Percentiles rank a stretch among this genome's conserved stretches.
These are phyloP conservation scores for Aeschynomene evenia DNA, from an alignment of 306 rosid species.

Conservation along the genomic window DNA sequence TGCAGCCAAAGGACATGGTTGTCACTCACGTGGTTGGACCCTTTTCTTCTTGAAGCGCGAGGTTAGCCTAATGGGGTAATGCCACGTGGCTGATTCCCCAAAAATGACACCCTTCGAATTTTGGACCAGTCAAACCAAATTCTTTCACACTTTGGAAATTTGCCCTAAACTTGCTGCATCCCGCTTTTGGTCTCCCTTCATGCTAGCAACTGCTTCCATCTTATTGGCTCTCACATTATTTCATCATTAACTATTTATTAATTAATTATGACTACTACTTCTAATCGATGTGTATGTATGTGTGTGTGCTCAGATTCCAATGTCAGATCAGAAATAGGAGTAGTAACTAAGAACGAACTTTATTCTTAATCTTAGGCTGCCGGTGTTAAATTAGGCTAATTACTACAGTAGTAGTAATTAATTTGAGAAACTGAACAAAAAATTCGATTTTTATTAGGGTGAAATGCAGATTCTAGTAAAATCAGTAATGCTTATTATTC, in stretches of 20 bases:
- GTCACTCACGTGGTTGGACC: constrained; percentile 58
- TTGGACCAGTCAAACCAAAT: constrained; percentile 46
- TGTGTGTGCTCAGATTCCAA: background rate
- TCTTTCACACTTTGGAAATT: constrained; percentile 19
- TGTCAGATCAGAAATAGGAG: background rate
- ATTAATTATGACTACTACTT: too few relatives aligned
- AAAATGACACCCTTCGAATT: constrained; percentile 11
- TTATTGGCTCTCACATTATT: constrained; percentile 29
- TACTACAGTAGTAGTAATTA: too few relatives aligned
- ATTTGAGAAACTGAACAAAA: background rate
- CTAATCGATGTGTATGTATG: too few relatives aligned
- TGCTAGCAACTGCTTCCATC: constrained; percentile 31
- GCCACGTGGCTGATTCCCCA: constrained; percentile 43
- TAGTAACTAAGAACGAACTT: background rate
- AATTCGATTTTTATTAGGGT: too few relatives aligned
- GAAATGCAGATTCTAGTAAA: too few relatives aligned
- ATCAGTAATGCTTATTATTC: too few relatives aligned
- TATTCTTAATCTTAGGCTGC: background rate
- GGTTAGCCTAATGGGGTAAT: constrained; percentile 40
- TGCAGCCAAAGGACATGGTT: constrained; percentile 37
- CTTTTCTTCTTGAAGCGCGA: constrained; percentile 22
- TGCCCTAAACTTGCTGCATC: constrained; percentile 12
- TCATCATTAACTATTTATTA: background rate
- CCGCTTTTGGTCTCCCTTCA: constrained; percentile 34
- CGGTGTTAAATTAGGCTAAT: background rate